phyloP scores from a whole-genome alignment of 2,329 filamentous ascomycete genomes.

The Raffaelea deltoideospora region DNA sequence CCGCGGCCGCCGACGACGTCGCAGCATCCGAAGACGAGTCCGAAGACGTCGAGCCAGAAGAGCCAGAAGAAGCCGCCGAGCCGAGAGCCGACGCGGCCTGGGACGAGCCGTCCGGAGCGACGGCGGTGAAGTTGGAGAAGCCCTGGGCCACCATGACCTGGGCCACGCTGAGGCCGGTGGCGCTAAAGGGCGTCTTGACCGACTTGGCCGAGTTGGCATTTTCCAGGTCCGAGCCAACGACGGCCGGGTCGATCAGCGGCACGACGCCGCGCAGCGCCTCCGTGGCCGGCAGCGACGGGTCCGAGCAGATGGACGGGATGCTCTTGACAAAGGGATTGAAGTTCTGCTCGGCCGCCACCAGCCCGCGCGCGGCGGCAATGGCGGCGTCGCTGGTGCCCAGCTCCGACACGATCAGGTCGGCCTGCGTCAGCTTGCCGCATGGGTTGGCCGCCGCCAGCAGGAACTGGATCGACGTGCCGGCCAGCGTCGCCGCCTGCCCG shows the following conservation, averaged over 20 bases:
- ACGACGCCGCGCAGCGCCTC: slow-evolving; percentile 48
- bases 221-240: slow-evolving; percentile 38
- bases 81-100: slow-evolving; percentile 4
- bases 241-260: slow-evolving; percentile 50
- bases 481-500: slow-evolving; percentile 46
- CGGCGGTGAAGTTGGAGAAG: slow-evolving; percentile 42
- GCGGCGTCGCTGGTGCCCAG: slow-evolving; percentile 44
- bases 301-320: slow-evolving; percentile 47
- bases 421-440: slow-evolving; percentile 36
- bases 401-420: slow-evolving; percentile 46
- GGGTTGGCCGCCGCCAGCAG: slow-evolving; percentile 40
- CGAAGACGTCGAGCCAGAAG: too few relatives aligned
- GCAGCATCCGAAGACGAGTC: slow-evolving; percentile 2
- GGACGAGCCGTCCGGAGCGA: slow-evolving; percentile 16
- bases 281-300: slow-evolving; percentile 46
- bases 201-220: slow-evolving; percentile 45
- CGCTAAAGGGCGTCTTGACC: slow-evolving; percentile 36
- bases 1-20: not conserved
- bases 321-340: slow-evolving; percentile 36
- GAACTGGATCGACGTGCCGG: slow-evolving; percentile 42
- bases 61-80: slow-evolving; percentile 5
- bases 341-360: slow-evolving; percentile 12
- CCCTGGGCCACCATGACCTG: slow-evolving; percentile 46
- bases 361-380: slow-evolving; percentile 37
- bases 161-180: slow-evolving; percentile 48